Conservation (phyloP, 257 asterid species). For the Lantana camara region DNA sequence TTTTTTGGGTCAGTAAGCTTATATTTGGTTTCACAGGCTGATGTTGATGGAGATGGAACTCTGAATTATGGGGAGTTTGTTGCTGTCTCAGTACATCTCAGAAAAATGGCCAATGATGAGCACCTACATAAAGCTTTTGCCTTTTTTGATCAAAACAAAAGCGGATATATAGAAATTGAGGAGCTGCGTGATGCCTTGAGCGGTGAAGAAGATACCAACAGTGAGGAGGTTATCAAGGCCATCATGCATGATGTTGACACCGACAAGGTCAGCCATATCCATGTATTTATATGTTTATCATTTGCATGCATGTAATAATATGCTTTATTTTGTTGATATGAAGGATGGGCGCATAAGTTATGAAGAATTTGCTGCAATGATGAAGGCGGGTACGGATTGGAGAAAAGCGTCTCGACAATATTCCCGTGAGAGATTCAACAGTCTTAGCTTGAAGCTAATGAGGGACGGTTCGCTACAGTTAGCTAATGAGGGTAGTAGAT, state of each 20-base stretch:
- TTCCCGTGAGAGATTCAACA: conserved; percentile 48
- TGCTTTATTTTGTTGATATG: neutral
- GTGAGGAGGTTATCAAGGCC: conserved; percentile 54
- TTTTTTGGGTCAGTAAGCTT: neutral
- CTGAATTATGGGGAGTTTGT: conserved; percentile 59
- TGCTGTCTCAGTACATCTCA: conserved; percentile 57
- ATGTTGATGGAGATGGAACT: conserved; percentile 58
- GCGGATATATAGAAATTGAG: conserved; percentile 62
- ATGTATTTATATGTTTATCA: neutral
- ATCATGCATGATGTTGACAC: conserved; percentile 70
- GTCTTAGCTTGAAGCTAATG: conserved; percentile 49
- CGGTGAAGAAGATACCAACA: conserved; percentile 51
- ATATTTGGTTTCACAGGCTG: conserved; percentile 43
- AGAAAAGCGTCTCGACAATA: conserved; percentile 54
- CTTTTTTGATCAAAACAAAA: conserved; percentile 49
- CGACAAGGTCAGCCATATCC: conserved; percentile 45
- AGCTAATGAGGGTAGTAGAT: conserved; percentile 31
- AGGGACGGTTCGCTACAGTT: conserved; percentile 37
- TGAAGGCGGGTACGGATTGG: conserved; percentile 60
- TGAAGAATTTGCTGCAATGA: conserved; percentile 46
- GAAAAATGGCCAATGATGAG: conserved; percentile 64
- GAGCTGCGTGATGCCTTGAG: conserved; percentile 58
- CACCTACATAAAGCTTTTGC: conserved; percentile 65
- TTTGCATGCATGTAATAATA: neutral
- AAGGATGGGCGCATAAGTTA: conserved; percentile 55